These are phyloP conservation scores for Scheffersomyces ergatensis DNA, from an alignment of 805 yeast genomes.

Conservation along the genomic window DNA sequence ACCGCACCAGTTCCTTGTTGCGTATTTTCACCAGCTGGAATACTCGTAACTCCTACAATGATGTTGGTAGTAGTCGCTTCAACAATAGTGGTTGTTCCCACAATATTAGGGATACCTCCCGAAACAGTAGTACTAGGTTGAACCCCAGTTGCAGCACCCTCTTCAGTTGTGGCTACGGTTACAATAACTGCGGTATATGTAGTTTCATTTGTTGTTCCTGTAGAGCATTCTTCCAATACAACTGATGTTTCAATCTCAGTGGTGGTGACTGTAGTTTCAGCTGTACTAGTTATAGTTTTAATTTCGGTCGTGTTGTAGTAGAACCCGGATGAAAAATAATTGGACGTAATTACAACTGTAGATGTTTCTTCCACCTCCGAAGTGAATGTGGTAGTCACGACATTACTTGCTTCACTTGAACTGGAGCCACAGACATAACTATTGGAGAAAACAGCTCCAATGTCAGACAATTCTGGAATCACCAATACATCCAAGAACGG, in stretches of 20 bases:
- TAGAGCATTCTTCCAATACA: no score
- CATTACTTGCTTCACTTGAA: background rate
- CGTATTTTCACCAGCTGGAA: no score
- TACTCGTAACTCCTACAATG: no score
- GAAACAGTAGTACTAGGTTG: no score
- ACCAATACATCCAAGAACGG: conserved; percentile 2
- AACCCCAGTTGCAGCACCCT: no score
- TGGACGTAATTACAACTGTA: background rate
- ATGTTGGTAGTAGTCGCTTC: no score
- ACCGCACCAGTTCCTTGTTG: no score
- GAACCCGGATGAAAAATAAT: background rate
- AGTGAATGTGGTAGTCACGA: background rate
- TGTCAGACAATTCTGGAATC: background rate
- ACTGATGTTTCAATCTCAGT: background rate
- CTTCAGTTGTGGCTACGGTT: background rate
- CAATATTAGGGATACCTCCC: no score
- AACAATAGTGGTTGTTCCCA: no score
- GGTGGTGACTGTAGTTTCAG: background rate
- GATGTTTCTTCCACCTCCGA: background rate
- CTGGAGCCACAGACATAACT: background rate
- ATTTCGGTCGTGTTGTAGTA: no score
- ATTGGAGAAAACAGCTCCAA: background rate
- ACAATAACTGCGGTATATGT: background rate
- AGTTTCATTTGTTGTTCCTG: background rate
- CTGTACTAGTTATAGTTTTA: background rate